Percentiles rank a stretch among this genome's conserved stretches.
These are phyloP conservation scores for Aspergillus nomiae DNA, from an alignment of 2,329 filamentous ascomycete species.

Conservation along the genomic window DNA sequence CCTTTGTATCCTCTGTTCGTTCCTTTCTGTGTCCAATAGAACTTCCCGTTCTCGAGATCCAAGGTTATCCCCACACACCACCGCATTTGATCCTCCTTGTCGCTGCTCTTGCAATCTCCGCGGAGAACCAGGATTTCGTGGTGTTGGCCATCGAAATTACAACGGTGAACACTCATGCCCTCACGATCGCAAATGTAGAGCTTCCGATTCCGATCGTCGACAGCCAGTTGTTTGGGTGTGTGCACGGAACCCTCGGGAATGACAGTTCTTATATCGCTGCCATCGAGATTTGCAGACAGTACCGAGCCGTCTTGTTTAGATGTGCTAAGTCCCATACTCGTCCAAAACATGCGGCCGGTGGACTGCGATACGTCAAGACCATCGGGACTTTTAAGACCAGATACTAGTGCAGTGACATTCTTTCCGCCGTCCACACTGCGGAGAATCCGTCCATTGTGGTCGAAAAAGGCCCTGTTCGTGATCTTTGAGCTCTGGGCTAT, in stretches of 20 bases:
- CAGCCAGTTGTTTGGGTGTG: conserved; percentile 50
- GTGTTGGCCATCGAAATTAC: conserved; percentile 36
- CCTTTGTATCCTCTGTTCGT: conserved; percentile 54
- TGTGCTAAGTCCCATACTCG: conserved; percentile 48
- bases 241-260: conserved; percentile 49
- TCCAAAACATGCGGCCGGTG: conserved; percentile 51
- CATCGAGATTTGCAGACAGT: conserved; percentile 51
- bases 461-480: too few species aligned
- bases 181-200: conserved; percentile 50
- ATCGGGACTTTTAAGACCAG: conserved; percentile 41
- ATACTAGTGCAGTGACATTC: background rate
- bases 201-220: conserved; percentile 30
- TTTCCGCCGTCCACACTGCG: too few species aligned
- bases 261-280: conserved; percentile 47
- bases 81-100: conserved; percentile 5
- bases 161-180: conserved; percentile 40
- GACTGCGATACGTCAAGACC: conserved; percentile 45
- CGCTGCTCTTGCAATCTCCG: background rate
- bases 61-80: conserved; percentile 63
- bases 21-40: conserved; percentile 67
- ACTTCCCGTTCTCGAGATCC: conserved; percentile 42
- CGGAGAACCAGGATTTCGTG: conserved; percentile 42
- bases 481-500: conserved; percentile 24
- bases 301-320: conserved; percentile 46
- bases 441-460: too few species aligned